Conservation (phyloP, 2,329 filamentous ascomycete species). For the Setomelanomma holmii region DNA sequence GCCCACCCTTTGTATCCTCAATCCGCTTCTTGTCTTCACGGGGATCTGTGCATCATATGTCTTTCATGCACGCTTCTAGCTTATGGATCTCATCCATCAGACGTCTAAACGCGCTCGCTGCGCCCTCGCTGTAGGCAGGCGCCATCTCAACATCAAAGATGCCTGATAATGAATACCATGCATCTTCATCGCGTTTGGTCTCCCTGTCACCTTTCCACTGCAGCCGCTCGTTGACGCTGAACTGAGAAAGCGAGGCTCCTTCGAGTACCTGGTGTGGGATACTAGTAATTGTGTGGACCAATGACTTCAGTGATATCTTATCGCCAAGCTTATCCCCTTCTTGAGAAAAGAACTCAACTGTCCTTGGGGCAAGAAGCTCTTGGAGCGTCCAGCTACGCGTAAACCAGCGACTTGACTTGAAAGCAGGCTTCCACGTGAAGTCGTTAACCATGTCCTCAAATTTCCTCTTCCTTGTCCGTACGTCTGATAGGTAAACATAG, state of each 20-base stretch:
- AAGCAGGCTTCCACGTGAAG: no score
- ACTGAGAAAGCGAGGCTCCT: not conserved
- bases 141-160: slow-evolving; percentile 15
- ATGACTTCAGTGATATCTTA: not conserved
- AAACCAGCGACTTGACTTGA: no score
- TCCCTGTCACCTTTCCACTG: no score
- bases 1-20: no score
- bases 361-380: slow-evolving; percentile 18
- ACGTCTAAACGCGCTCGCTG: slow-evolving; percentile 13
- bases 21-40: slow-evolving; percentile 5
- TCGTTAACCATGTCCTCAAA: not conserved
- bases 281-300: slow-evolving; percentile 8
- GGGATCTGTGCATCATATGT: slow-evolving; percentile 11
- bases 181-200: no score
- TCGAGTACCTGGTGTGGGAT: slow-evolving; percentile 9
- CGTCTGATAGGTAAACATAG: no score
- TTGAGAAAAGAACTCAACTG: slow-evolving; percentile 22
- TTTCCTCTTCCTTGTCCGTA: no score
- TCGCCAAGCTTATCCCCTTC: slow-evolving; percentile 14
- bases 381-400: no score
- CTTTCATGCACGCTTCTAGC: slow-evolving; percentile 8
- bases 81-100: slow-evolving; percentile 16
- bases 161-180: slow-evolving; percentile 8
- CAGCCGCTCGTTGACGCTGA: no score
- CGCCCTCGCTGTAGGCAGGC: slow-evolving; percentile 5